Evolutionary conservation across 2,329 filamentous ascomycete species (phyloP).

Genomic region (Apiospora hydei): DNA sequence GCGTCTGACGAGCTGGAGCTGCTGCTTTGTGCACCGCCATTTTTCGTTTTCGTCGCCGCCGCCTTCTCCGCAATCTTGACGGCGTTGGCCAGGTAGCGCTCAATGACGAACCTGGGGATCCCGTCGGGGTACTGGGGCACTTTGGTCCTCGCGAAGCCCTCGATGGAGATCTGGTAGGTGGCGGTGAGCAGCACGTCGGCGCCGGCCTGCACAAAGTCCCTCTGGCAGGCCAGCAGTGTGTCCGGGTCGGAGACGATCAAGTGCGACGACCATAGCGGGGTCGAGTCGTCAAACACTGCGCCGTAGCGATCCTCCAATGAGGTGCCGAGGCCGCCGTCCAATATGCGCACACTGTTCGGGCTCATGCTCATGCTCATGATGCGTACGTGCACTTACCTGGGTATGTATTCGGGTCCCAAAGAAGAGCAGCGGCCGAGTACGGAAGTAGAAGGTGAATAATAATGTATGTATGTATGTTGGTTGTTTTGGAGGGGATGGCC

Average conservation of each 20-base stretch:
- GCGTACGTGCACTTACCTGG: neutral
- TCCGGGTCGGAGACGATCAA: constrained; percentile 61
- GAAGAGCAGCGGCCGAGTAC: no score
- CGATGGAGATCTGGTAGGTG: constrained; percentile 69
- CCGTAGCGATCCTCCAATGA: constrained; percentile 66
- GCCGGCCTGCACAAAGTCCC: constrained; percentile 61
- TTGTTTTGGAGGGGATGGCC: neutral
- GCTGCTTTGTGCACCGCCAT: neutral
- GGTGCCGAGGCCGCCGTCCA: constrained; percentile 74
- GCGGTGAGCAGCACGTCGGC: constrained; percentile 71
- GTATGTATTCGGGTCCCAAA: neutral
- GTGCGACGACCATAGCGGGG: constrained; percentile 73
- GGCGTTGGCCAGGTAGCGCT: constrained; percentile 51
- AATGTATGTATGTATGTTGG: neutral
- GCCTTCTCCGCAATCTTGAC: constrained; percentile 51
- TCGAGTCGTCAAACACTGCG: constrained; percentile 56
- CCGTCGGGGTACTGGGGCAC: constrained; percentile 51
- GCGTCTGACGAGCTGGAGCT: neutral
- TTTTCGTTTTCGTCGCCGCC: constrained; percentile 22
- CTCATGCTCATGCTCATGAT: neutral
- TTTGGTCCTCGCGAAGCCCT: constrained; percentile 62
- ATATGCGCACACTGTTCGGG: constrained; percentile 43
- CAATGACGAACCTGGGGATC: constrained; percentile 48
- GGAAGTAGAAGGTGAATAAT: neutral
- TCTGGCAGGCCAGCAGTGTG: constrained; percentile 62